Conservation (phyloP, 1,139 yeast species). For the Maudiozyma humilis region DNA sequence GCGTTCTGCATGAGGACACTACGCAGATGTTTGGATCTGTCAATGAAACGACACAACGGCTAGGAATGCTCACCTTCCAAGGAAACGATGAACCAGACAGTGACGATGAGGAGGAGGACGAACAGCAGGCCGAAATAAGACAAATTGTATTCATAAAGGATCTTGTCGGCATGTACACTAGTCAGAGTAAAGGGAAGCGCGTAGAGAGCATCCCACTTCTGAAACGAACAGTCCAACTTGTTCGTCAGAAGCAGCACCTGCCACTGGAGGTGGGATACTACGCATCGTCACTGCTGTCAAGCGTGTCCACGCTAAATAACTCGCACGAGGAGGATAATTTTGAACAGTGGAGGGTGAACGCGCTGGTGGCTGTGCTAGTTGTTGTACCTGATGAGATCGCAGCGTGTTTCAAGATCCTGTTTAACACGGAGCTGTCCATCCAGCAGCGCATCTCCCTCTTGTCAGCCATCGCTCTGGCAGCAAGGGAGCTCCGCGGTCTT, state of each 20-base stretch:
- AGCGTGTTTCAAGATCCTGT: constrained; percentile 38
- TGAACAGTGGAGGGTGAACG: constrained; percentile 48
- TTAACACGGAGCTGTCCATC: constrained; percentile 58
- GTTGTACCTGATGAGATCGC: constrained; percentile 37
- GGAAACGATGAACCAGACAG: constrained; percentile 18
- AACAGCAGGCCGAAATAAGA: constrained; percentile 3
- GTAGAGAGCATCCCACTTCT: constrained; percentile 19
- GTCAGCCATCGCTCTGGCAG: constrained; percentile 49
- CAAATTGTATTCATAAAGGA: constrained; percentile 33
- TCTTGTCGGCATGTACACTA: constrained; percentile 24
- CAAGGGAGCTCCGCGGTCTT: constrained; percentile 56
- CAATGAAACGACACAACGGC: background rate
- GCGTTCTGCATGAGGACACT: background rate
- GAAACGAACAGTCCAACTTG: constrained; percentile 28
- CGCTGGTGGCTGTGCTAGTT: constrained; percentile 48
- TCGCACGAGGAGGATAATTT: constrained; percentile 44
- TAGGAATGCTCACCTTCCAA: constrained; percentile 7
- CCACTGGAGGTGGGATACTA: constrained; percentile 36
- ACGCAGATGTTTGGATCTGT: background rate
- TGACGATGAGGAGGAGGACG: constrained; percentile 22
- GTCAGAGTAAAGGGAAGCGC: constrained; percentile 13
- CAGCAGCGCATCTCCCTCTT: constrained; percentile 54
- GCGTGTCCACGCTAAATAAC: constrained; percentile 41
- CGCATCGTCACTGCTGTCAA: constrained; percentile 39
- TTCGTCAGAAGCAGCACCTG: constrained; percentile 33